These are phyloP conservation scores for Podaxis carcinomalis DNA, from an alignment of 768 basidiomycete genomes.

Conservation along the genomic window DNA sequence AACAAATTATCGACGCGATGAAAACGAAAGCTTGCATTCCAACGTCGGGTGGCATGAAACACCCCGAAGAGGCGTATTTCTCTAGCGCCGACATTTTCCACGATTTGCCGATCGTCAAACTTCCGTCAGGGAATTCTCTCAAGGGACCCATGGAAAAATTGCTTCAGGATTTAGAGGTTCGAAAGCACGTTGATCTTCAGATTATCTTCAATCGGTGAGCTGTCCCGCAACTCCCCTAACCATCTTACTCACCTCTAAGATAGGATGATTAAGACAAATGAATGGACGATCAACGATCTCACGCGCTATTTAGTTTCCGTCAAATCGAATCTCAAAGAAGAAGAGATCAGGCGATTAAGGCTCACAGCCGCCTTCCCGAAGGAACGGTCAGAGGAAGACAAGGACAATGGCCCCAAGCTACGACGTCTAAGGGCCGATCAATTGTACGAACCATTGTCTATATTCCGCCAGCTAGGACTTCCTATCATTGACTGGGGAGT, in stretches of 20 bases:
- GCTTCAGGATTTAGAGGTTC: slow-evolving; percentile 71
- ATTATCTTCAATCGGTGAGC: slow-evolving; percentile 82
- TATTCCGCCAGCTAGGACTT: slow-evolving; percentile 66
- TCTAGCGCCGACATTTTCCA: slow-evolving; percentile 81
- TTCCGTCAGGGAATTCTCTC: slow-evolving; percentile 59
- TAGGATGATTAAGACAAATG: slow-evolving; percentile 86
- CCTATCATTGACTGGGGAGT: slow-evolving; percentile 88
- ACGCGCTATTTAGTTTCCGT: slow-evolving; percentile 86
- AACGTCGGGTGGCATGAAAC: slow-evolving; percentile 68
- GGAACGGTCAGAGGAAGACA: slow-evolving; percentile 32
- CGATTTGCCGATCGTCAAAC: slow-evolving; percentile 77
- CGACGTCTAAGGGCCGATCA: slow-evolving; percentile 60
- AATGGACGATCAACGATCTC: slow-evolving; percentile 85
- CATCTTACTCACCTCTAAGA: neutral
- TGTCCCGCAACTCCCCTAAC: neutral
- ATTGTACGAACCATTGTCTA: slow-evolving; percentile 80
- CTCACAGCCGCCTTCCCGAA: slow-evolving; percentile 77
- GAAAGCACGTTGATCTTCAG: slow-evolving; percentile 90
- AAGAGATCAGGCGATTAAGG: slow-evolving; percentile 46
- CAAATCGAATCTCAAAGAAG: slow-evolving; percentile 43
- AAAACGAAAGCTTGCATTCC: slow-evolving; percentile 59
- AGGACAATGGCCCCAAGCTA: slow-evolving; percentile 27
- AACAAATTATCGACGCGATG: slow-evolving; percentile 45
- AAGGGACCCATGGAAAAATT: slow-evolving; percentile 73
- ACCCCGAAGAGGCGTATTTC: slow-evolving; percentile 77